Percentiles rank a stretch among this genome's conserved stretches.
Evolutionary conservation across 441 rosid species (phyloP).

Genomic region (Euphorbia schlechtendalii): DNA sequence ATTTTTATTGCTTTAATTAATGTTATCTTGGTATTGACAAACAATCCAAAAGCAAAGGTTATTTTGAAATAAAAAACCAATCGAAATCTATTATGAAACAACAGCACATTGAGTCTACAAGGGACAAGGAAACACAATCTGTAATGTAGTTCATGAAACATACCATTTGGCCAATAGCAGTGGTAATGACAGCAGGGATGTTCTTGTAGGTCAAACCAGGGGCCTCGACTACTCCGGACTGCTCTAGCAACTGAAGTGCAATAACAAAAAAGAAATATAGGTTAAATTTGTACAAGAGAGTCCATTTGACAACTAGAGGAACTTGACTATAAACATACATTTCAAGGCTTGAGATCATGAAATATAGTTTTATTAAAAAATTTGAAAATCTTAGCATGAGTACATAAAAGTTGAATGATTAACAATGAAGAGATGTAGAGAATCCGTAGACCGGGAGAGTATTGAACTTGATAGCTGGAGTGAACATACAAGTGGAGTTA

Average conservation of each 20-base stretch:
- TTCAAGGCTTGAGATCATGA: neutral
- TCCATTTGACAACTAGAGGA: neutral
- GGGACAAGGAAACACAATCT: neutral
- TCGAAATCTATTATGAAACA: neutral
- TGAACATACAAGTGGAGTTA: too few relatives aligned
- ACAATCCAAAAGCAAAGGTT: too few relatives aligned
- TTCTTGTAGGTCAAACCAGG: constrained; percentile 43
- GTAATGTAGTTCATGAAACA: neutral
- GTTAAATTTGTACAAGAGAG: neutral
- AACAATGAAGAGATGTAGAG: neutral
- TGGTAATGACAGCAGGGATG: constrained; percentile 39
- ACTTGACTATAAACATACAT: neutral
- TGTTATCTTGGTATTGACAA: too few relatives aligned
- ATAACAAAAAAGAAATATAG: neutral
- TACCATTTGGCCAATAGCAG: constrained; percentile 83
- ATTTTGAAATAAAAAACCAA: neutral
- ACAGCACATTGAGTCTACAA: neutral
- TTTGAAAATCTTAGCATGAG: neutral
- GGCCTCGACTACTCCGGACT: constrained; percentile 48
- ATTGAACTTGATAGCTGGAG: too few relatives aligned
- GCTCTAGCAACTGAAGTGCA: constrained; percentile 53
- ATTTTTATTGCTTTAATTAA: too few relatives aligned
- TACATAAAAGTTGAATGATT: neutral
- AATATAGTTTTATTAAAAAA: neutral
- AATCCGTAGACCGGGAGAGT: too few relatives aligned